Conservation (phyloP, 2,329 filamentous ascomycete genomes). For the Phialophora tarda region DNA sequence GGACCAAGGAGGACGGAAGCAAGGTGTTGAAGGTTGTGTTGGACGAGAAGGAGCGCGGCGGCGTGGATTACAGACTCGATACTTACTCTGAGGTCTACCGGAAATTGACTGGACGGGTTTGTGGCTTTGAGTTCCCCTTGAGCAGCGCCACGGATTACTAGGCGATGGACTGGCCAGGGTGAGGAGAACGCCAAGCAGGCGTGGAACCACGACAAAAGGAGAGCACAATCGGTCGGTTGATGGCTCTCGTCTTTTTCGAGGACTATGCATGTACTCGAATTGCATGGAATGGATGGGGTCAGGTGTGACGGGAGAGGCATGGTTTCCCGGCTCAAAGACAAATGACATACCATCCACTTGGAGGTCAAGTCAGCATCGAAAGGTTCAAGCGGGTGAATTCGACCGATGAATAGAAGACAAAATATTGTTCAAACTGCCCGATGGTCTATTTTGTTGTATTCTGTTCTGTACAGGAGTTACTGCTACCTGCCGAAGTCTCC, state of each 20-base stretch:
- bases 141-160: constrained; percentile 79
- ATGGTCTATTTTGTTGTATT: background rate
- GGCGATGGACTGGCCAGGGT: constrained; percentile 43
- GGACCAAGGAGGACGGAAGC: constrained; percentile 98
- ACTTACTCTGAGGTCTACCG: constrained; percentile 99
- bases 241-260: background rate
- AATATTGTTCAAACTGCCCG: constrained; percentile 7
- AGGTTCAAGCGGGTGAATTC: background rate
- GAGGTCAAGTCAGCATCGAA: constrained; percentile 3
- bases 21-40: constrained; percentile 99
- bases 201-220: background rate
- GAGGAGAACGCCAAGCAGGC: background rate
- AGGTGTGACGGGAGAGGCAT: constrained; percentile 20
- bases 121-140: constrained; percentile 99
- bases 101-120: constrained; percentile 92
- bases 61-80: constrained; percentile 99
- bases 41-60: constrained; percentile 99
- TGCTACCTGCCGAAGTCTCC: constrained; percentile 44
- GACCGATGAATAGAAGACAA: constrained; percentile 16
- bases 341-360: constrained; percentile 16
- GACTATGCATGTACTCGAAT: constrained; percentile 10
- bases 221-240: background rate
- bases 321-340: constrained; percentile 25
- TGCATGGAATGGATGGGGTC: constrained; percentile 15
- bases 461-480: constrained; percentile 19